phyloP scores from a whole-genome alignment of 2,329 filamentous ascomycete species.

The Cercospora sp. region DNA sequence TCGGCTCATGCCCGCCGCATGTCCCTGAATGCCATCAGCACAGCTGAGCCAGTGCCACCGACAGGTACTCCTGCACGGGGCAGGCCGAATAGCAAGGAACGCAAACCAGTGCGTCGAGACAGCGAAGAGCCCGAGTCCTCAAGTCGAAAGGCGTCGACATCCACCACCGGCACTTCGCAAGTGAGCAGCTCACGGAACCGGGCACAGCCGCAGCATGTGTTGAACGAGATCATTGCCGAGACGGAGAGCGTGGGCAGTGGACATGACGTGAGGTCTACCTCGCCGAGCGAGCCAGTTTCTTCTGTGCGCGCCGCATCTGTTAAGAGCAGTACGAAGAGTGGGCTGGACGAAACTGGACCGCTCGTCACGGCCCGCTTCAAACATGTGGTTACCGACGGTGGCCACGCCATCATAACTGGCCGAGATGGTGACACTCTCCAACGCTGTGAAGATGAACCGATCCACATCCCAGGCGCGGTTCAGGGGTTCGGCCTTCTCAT shows the following conservation, averaged over 20 bases:
- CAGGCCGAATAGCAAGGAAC: conserved; percentile 19
- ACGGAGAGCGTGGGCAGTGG: conserved; percentile 23
- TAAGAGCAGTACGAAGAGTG: conserved; percentile 39
- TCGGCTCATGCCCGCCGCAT: conserved; percentile 25
- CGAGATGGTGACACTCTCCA: conserved; percentile 70
- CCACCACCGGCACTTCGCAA: conserved; percentile 19
- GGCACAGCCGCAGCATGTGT: conserved; percentile 14
- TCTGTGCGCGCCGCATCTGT: conserved; percentile 36
- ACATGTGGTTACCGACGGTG: conserved; percentile 72
- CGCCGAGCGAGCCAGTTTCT: conserved; percentile 28
- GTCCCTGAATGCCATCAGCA: conserved; percentile 16
- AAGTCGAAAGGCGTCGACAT: conserved; percentile 23
- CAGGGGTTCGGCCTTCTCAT: conserved; percentile 79
- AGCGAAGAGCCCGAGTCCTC: neutral
- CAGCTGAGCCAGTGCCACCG: neutral
- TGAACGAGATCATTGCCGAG: conserved; percentile 28
- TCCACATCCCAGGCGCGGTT: conserved; percentile 79
- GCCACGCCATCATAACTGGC: conserved; percentile 80
- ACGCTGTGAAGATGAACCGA: conserved; percentile 86
- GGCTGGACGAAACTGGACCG: conserved; percentile 45
- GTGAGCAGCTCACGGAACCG: neutral
- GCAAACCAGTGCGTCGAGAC: conserved; percentile 1
- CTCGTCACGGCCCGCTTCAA: conserved; percentile 74
- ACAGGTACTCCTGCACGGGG: conserved; percentile 1
- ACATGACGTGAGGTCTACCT: conserved; percentile 2